These are phyloP conservation scores for Lathyrus oleraceus DNA, from an alignment of 306 rosid genomes.

Conservation along the genomic window DNA sequence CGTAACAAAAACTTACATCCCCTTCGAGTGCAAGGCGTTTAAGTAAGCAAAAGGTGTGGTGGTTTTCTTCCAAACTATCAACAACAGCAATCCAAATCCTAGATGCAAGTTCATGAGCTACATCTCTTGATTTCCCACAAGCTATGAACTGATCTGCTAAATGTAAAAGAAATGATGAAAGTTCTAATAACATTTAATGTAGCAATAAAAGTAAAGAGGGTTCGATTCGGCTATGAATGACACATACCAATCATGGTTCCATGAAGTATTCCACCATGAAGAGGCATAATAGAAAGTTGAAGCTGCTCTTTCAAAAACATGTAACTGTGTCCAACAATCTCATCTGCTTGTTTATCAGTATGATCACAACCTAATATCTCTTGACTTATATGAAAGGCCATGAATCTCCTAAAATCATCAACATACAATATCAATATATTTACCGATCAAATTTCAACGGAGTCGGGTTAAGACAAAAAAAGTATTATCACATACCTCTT, in stretches of 20 bases:
- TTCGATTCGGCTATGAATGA: not conserved
- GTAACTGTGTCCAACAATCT: slow-evolving; percentile 70
- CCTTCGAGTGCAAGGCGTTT: slow-evolving; percentile 71
- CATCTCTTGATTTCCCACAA: slow-evolving; percentile 70
- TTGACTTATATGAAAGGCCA: slow-evolving; percentile 57
- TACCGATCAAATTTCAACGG: no score
- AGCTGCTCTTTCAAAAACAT: slow-evolving; percentile 79
- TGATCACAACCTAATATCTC: slow-evolving; percentile 52
- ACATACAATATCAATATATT: not conserved
- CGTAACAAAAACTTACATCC: slow-evolving; percentile 54
- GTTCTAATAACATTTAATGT: not conserved
- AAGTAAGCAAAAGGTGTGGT: slow-evolving; percentile 58
- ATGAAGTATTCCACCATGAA: slow-evolving; percentile 72
- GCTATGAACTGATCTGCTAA: slow-evolving; percentile 75
- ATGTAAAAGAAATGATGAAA: not conserved
- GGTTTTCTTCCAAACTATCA: slow-evolving; percentile 68
- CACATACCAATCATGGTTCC: slow-evolving; percentile 84
- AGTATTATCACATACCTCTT: slow-evolving; percentile 40
- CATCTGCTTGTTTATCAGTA: slow-evolving; percentile 48
- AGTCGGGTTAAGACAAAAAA: no score
- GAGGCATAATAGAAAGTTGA: slow-evolving; percentile 45
- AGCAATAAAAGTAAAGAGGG: not conserved
- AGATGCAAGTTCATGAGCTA: slow-evolving; percentile 73
- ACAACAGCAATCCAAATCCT: slow-evolving; percentile 75
- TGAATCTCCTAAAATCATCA: slow-evolving; percentile 57